phyloP scores from a whole-genome alignment of 1,284 basidiomycete genomes.

The Polyporus tsugae region DNA sequence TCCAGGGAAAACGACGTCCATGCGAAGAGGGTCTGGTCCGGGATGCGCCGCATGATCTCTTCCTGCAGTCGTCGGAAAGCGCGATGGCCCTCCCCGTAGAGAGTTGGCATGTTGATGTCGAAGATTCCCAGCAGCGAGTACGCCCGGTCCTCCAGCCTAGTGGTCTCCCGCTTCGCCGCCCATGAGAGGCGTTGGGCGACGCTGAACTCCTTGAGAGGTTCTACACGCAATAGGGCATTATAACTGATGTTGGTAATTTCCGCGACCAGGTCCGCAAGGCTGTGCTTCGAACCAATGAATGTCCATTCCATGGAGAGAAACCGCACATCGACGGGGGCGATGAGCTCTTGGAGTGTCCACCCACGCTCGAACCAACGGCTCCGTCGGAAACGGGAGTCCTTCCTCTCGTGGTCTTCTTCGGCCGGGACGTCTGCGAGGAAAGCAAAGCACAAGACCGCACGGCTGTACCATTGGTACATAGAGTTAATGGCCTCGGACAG shows the following conservation, averaged over 20 bases:
- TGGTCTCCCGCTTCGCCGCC: constrained; percentile 11
- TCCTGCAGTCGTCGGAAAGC: constrained; percentile 15
- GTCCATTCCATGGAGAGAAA: constrained; percentile 17
- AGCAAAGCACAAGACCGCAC: not conserved
- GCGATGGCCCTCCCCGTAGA: constrained; percentile 16
- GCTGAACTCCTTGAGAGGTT: not conserved
- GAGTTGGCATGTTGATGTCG: constrained; percentile 16
- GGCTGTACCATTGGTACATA: not conserved
- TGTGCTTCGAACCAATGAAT: constrained; percentile 6
- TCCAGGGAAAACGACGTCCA: not conserved
- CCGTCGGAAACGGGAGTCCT: not conserved
- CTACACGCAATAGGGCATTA: not conserved
- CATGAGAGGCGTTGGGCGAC: constrained; percentile 16
- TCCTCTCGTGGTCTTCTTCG: not conserved
- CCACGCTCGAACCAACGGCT: constrained; percentile 15
- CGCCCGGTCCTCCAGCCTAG: constrained; percentile 19
- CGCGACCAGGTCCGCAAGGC: constrained; percentile 5
- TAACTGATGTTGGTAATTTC: constrained; percentile 10
- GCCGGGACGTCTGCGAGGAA: not conserved
- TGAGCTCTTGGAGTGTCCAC: constrained; percentile 21
- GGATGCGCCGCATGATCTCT: constrained; percentile 10
- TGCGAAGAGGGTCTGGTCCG: constrained; percentile 16
- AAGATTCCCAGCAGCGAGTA: constrained; percentile 21
- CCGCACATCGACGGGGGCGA: constrained; percentile 5
- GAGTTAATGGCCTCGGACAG: constrained; percentile 23